Base-by-base conservation (phyloP, 805 yeast genomes). In the Pichia rugopelliculosa region DNA sequence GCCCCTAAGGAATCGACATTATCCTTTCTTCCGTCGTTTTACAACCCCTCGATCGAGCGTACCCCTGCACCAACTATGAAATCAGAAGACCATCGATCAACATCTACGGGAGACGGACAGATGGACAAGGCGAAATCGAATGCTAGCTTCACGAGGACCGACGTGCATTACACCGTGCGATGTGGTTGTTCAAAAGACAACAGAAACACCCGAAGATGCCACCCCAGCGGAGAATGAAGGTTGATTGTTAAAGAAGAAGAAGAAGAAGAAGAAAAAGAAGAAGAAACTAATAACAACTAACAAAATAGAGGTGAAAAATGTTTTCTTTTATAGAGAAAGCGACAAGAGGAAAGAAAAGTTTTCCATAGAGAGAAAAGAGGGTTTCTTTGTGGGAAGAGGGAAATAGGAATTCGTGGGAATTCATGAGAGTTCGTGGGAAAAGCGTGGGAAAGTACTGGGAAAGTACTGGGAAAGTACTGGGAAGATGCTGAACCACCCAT, bases 41-140 rank as follows among this genome's bases (percentile, higher is more conserved):
- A 68, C 84, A 85, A 84, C 84, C 90, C 82, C 96, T 90, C 96
- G 95, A 82, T 96, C 87, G 96, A 95, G 97, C 88, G 72, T 56
- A 66, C 75, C 83, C 91, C 91, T 83, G 90, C 76, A 76, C 71
- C 77, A 85, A 69, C 64, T 71, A 10, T 25, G 26, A 39, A 39
- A 49, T 48, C 46, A 56, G 45, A 44, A 53, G 51, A 50, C 52
- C 62, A 64, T 61, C 61, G 65, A 59, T 54, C 60, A 60, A 68
- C 12, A 55, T 55, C 40, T 17, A 27, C 24, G 25, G 41, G 49
- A 59, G 50, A 22, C 33, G 61, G 62, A 61, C 63, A 56, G 58
- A 52, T 47, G 45, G 48, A 56, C 55, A 45, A 33, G 21, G 10
- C 17, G 37, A 39, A 20, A 24, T 22, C 36, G 33, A 22, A 50